Evolutionary conservation across 352 stramenopile species (phyloP).

Genomic region (Pythium guiyangense): DNA sequence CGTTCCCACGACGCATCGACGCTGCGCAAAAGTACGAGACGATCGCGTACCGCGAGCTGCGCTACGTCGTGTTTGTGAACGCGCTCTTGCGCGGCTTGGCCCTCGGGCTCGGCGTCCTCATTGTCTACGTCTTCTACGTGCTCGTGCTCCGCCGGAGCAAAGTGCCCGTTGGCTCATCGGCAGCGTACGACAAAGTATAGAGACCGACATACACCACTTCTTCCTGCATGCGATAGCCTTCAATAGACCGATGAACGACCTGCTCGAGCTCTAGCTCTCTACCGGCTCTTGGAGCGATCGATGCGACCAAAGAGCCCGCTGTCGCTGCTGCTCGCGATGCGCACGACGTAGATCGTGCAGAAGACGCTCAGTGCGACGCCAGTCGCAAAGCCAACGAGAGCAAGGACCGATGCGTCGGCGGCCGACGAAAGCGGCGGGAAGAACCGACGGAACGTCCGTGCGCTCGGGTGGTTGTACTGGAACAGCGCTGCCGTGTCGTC

Average conservation of each 20-base stretch:
- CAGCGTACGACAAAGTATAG: conserved; percentile 80
- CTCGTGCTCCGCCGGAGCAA: conserved; percentile 55
- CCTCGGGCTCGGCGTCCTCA: conserved; percentile 71
- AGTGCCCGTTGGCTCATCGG: conserved; percentile 23
- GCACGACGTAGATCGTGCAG: conserved; percentile 56
- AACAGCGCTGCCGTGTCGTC: background rate
- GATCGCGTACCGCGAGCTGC: conserved; percentile 73
- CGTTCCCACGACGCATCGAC: conserved; percentile 58
- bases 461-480: conserved; percentile 2
- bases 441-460: conserved; percentile 8
- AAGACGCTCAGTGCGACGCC: conserved; percentile 44
- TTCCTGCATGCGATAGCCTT: too few species aligned
- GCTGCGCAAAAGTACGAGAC: conserved; percentile 72
- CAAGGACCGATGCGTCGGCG: conserved; percentile 20
- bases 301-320: conserved; percentile 10
- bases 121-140: conserved; percentile 81
- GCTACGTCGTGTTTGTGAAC: conserved; percentile 79
- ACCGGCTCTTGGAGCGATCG: conserved; percentile 16
- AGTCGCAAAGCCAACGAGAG: conserved; percentile 25
- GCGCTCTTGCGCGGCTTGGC: conserved; percentile 71
- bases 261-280: conserved; percentile 8
- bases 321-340: conserved; percentile 25
- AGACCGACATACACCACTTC: background rate
- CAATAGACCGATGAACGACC: background rate
- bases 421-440: conserved; percentile 26